Conservation (phyloP, 768 basidiomycete genomes). For the Hebeloma cylindrosporum region DNA sequence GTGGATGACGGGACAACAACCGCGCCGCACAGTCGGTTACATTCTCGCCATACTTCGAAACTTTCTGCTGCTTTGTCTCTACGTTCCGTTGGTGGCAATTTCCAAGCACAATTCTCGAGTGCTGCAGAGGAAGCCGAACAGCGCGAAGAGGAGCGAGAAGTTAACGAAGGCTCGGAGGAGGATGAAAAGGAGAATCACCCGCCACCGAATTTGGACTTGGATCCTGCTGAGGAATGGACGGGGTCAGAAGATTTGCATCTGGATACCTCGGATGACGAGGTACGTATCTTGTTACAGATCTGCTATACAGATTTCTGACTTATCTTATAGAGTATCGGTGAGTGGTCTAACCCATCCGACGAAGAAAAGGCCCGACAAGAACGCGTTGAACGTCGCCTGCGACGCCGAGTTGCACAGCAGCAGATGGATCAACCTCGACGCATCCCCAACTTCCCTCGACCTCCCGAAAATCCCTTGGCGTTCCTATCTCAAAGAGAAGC, state of each 20-base stretch:
- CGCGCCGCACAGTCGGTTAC: constrained; percentile 49
- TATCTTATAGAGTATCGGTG: constrained; percentile 69
- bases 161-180: constrained; percentile 27
- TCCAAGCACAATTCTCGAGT: constrained; percentile 33
- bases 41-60: constrained; percentile 70
- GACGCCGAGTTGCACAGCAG: constrained; percentile 45
- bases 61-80: constrained; percentile 69
- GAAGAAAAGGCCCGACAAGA: constrained; percentile 78
- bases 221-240: constrained; percentile 75
- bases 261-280: constrained; percentile 70
- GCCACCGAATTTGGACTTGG: constrained; percentile 26
- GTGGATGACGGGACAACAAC: constrained; percentile 39
- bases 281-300: constrained; percentile 32
- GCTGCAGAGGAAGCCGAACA: constrained; percentile 24
- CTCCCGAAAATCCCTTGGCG: constrained; percentile 54
- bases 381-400: constrained; percentile 62
- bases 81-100: constrained; percentile 56
- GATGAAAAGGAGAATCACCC: constrained; percentile 28
- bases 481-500: constrained; percentile 42
- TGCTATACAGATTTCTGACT: constrained; percentile 7
- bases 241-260: constrained; percentile 70
- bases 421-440: constrained; percentile 64
- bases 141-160: constrained; percentile 40
- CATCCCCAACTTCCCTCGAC: constrained; percentile 77
- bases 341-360: constrained; percentile 90